Conservation (phyloP, 2,329 filamentous ascomycete genomes). For the Alternaria consortialis region DNA sequence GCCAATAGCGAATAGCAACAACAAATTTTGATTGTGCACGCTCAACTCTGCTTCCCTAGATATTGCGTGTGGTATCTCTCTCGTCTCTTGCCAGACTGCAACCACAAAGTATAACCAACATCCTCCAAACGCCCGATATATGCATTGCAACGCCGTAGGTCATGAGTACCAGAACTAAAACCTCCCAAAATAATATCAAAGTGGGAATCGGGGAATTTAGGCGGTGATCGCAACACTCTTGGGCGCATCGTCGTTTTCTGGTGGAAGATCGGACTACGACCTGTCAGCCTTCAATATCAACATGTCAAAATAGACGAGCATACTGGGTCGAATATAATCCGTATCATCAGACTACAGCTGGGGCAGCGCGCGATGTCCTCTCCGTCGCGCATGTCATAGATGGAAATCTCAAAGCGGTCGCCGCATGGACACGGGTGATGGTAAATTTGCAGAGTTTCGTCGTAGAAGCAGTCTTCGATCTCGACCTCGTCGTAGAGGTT, state of each 20-base stretch:
- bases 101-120: constrained; percentile 8
- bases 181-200: neutral
- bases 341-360: constrained; percentile 95
- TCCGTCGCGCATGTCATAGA: constrained; percentile 85
- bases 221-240: constrained; percentile 38
- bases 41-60: neutral
- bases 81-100: neutral
- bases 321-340: constrained; percentile 90
- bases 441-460: constrained; percentile 90
- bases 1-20: constrained; percentile 8
- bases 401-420: constrained; percentile 90
- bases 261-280: constrained; percentile 44
- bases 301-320: constrained; percentile 38
- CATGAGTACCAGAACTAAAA: neutral
- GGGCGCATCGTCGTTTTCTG: constrained; percentile 35
- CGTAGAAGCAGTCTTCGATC: constrained; percentile 93
- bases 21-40: constrained; percentile 1
- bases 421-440: constrained; percentile 97
- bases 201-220: constrained; percentile 16
- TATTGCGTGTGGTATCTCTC: neutral
- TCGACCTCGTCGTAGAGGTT: constrained; percentile 97
- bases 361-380: constrained; percentile 97
- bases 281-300: constrained; percentile 5
- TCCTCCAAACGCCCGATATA: constrained; percentile 25
- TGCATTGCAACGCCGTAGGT: constrained; percentile 21